Conservation (phyloP, 2,329 filamentous ascomycete genomes). For the Myriangium duriaei region DNA sequence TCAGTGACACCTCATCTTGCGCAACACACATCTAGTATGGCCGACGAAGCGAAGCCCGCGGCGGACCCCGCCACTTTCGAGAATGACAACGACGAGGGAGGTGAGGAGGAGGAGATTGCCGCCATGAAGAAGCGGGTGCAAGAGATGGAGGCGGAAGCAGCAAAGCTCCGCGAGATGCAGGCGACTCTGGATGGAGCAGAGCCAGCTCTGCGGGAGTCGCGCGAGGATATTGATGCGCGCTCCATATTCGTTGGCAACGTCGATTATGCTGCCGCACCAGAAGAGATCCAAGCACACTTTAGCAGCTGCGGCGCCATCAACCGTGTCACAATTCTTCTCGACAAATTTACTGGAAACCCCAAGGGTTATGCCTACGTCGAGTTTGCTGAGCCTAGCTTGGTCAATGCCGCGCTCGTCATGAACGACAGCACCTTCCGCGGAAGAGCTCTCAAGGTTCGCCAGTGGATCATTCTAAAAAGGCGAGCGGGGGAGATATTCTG, state of each 20-base stretch:
- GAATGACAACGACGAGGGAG: conserved; percentile 20
- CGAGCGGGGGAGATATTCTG: conserved; percentile 10
- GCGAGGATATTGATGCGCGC: conserved; percentile 86
- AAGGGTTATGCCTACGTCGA: conserved; percentile 99
- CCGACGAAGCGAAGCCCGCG: conserved; percentile 8
- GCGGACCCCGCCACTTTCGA: conserved; percentile 10
- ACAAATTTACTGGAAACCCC: conserved; percentile 98
- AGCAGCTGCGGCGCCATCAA: conserved; percentile 96
- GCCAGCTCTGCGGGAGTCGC: conserved; percentile 75
- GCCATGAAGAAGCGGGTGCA: conserved; percentile 42
- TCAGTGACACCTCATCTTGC: no score
- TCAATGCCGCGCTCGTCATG: conserved; percentile 83
- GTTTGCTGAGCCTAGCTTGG: conserved; percentile 85
- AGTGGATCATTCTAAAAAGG: neutral
- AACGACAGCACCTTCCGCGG: conserved; percentile 96
- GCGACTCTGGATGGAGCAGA: conserved; percentile 66
- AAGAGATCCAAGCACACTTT: conserved; percentile 97
- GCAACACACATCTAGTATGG: conserved; percentile 2
- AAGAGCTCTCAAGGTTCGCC: conserved; percentile 80
- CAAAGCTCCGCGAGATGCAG: conserved; percentile 44
- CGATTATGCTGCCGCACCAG: conserved; percentile 90
- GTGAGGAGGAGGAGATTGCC: conserved; percentile 30
- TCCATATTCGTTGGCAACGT: conserved; percentile 99
- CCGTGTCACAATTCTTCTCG: conserved; percentile 88
- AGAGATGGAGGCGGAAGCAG: conserved; percentile 47